A percentile compares a stretch with the other conserved stretches of the same genome.
These are phyloP conservation scores for Penicillium sp. DNA, from an alignment of 2,329 filamentous ascomycete genomes.

Conservation along the genomic window DNA sequence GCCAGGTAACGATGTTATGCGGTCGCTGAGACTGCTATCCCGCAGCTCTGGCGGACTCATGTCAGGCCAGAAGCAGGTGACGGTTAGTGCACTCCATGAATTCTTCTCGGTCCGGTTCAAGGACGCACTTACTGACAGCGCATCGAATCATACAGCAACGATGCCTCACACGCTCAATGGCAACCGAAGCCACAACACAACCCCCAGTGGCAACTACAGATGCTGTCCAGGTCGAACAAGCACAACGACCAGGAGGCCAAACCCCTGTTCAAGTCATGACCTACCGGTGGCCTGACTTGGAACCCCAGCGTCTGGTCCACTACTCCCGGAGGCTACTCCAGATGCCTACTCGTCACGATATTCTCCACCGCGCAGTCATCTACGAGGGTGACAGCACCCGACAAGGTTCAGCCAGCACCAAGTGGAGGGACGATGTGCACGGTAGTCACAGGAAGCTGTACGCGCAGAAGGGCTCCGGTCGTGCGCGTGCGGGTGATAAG, in stretches of 20 bases:
- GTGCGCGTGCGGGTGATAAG: conserved; percentile 73
- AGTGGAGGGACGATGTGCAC: conserved; percentile 78
- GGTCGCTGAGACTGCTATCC: conserved; percentile 41
- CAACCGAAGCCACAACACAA: conserved; percentile 46
- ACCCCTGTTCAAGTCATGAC: conserved; percentile 77
- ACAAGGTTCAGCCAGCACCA: conserved; percentile 79
- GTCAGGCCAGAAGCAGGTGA: conserved; percentile 36
- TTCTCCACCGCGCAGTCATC: conserved; percentile 87
- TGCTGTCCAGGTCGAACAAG: neutral
- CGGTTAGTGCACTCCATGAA: conserved; percentile 30
- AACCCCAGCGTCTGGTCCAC: conserved; percentile 73
- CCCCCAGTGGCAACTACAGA: neutral
- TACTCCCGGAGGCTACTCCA: conserved; percentile 82
- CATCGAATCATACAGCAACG: conserved; percentile 40
- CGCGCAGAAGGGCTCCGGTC: conserved; percentile 82
- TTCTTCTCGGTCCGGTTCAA: neutral
- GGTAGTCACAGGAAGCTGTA: conserved; percentile 80
- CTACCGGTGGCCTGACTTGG: conserved; percentile 85
- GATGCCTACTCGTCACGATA: conserved; percentile 83
- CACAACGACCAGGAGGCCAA: conserved; percentile 23
- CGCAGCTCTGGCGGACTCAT: conserved; percentile 38
- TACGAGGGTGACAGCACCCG: conserved; percentile 89
- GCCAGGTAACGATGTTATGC: conserved; percentile 38
- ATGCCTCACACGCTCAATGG: conserved; percentile 48
- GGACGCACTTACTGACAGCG: conserved; percentile 23